Conservation (phyloP, 2,329 filamentous ascomycete species). For the Phyllosticta citribraziliensis region DNA sequence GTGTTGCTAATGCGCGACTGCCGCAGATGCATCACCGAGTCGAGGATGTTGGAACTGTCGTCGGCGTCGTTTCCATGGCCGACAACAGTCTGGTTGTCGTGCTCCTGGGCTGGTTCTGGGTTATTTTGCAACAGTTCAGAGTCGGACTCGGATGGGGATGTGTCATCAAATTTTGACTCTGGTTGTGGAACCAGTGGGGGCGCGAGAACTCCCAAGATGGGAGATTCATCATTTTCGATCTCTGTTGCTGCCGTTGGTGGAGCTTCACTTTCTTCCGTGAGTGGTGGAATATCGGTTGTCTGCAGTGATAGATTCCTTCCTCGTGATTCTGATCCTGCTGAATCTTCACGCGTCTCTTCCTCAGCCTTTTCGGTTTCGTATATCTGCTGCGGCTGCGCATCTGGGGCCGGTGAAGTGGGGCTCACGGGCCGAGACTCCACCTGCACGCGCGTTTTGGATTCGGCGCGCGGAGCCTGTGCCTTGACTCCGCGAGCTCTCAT, state of each 20-base stretch:
- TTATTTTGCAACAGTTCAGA: not conserved
- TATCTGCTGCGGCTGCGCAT: not conserved
- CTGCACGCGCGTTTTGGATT: not conserved
- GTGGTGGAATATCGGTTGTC: slow-evolving; percentile 15
- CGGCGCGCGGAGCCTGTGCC: not conserved
- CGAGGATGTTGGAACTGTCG: slow-evolving; percentile 23
- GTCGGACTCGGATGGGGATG: not conserved
- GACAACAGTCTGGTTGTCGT: not conserved
- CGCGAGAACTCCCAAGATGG: slow-evolving; percentile 46
- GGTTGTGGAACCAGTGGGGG: not conserved
- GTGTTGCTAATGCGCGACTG: slow-evolving; percentile 15
- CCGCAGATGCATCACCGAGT: slow-evolving; percentile 40
- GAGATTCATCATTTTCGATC: slow-evolving; percentile 48
- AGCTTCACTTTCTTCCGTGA: slow-evolving; percentile 14
- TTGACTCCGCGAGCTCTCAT: slow-evolving; percentile 5
- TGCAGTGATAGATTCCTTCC: not conserved
- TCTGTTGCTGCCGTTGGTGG: slow-evolving; percentile 28
- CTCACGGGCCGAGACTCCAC: slow-evolving; percentile 1
- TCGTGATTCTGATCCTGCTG: not conserved
- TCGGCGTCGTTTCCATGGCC: not conserved
- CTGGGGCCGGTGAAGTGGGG: slow-evolving; percentile 1
- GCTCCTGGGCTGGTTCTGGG: not conserved
- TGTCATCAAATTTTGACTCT: not conserved
- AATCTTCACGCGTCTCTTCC: not conserved
- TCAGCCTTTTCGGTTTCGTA: not conserved